Base-by-base conservation (phyloP, 208 protist genomes). In the Porcisia hertigi region DNA sequence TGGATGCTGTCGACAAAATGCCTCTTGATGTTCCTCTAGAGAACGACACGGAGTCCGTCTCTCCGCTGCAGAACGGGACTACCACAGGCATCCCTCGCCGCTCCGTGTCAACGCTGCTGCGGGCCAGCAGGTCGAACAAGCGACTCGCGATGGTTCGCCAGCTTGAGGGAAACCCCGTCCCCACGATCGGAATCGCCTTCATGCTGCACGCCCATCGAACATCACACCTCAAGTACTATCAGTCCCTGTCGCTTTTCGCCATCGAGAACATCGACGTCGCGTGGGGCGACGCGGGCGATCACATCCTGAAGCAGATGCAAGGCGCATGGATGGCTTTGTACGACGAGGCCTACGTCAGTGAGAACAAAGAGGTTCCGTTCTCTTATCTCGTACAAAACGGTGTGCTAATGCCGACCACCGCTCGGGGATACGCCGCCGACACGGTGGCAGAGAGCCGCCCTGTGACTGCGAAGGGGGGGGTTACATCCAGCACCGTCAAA, bases 201-300 rank as follows among this genome's bases (percentile, higher is more conserved):
- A 84, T 97, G 55, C 81, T 97, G 16, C 83, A 94, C 73, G 85
- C 81, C 20, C 93, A 97, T 74, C 91, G 93, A 55, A 95, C 90
- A 25, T 79, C 83, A 11, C 93, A 95, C 66, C 73, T 92, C 20
- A 93, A 93, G 78, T 97, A 95, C 67, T 93, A 87, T 73, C 89
- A 94, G 76, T 87, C 85, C 11, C 78, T 97, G 43, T 76, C 79
- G 1, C 76, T 95, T 18, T 84, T 97, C 9, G 91, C 88, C 23
- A 91, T 97, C 77, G 90, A 95, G 63, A 81, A 87, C 67, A 78
- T 86, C 20, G 93, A 97, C 67, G 76, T 97, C 16, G 62, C 45
- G 25, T 97, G 93, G 91, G 72, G 36, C 20, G 16, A 8, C 36
- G 76, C 82, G 30, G 60, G 80, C n/a, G 81, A 79, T 16, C 74